A percentile compares a stretch with the other conserved stretches of the same genome.
Conservation (phyloP, 345 rosid species). For the Noccaea caerulescens region DNA sequence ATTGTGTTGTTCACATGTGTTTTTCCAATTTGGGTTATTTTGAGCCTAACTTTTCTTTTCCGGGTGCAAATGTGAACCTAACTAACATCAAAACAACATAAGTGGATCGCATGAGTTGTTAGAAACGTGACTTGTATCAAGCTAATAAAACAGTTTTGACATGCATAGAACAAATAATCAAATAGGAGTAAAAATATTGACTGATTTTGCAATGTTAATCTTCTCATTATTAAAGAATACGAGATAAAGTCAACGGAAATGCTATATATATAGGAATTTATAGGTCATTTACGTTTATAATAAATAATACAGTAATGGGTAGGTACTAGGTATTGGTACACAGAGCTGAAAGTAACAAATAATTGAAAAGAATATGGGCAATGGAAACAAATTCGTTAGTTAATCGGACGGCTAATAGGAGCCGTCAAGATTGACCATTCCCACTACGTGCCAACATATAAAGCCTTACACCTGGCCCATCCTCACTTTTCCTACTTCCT, state of each 20-base stretch:
- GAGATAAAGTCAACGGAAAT: constrained; percentile 11
- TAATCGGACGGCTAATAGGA: constrained; percentile 41
- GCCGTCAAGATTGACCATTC: constrained; percentile 46
- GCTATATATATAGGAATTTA: background rate
- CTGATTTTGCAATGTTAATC: background rate
- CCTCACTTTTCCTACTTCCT: constrained; percentile 23
- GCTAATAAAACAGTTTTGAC: background rate
- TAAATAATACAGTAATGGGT: constrained; percentile 13
- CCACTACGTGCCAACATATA: constrained; percentile 37
- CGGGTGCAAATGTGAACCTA: background rate
- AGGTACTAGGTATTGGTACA: constrained; percentile 39
- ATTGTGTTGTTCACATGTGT: background rate
- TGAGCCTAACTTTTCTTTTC: background rate
- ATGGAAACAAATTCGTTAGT: constrained; percentile 10
- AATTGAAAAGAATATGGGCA: constrained; percentile 37
- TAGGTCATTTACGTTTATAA: background rate
- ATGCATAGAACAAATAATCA: background rate
- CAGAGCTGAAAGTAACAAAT: constrained; percentile 15
- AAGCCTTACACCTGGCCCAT: constrained; percentile 37
- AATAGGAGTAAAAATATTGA: background rate
- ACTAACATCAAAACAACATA: constrained; percentile 2
- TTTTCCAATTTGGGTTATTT: background rate
- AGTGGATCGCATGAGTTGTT: background rate
- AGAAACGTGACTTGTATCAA: background rate
- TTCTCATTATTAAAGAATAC: background rate